phyloP scores from a whole-genome alignment of 1,284 basidiomycete genomes.

The Fistulina hepatica region DNA sequence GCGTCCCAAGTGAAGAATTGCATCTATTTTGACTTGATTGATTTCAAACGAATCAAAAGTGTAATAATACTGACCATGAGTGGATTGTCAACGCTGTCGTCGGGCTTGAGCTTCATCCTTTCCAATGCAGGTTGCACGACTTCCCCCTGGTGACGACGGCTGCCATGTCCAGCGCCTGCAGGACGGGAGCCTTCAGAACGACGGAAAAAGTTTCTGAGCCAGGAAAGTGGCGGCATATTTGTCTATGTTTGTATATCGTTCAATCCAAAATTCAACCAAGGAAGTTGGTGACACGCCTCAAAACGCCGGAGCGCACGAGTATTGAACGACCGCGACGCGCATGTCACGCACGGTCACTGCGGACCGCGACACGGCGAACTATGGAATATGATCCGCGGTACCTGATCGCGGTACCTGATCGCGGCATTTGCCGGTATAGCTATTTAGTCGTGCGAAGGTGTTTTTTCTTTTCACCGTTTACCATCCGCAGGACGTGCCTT shows the following conservation, averaged over 20 bases:
- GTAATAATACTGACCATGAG: conserved; percentile 44
- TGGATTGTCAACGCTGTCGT: conserved; percentile 36
- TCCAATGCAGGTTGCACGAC: conserved; percentile 32
- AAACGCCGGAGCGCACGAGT: too few relatives aligned
- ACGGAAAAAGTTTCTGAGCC: conserved; percentile 14
- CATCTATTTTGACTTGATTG: conserved; percentile 32
- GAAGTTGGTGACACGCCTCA: too few relatives aligned
- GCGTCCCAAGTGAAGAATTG: conserved; percentile 82
- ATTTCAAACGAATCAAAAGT: conserved; percentile 1
- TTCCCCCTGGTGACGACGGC: conserved; percentile 4
- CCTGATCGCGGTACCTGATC: too few relatives aligned
- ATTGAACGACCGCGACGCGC: too few relatives aligned
- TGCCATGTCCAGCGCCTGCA: conserved; percentile 10
- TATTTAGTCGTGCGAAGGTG: not conserved
- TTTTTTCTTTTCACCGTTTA: conserved; percentile 24
- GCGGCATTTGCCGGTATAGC: conserved; percentile 14
- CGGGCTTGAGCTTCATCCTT: conserved; percentile 47
- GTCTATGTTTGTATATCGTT: not conserved
- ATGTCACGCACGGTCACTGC: too few relatives aligned
- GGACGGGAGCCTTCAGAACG: conserved; percentile 4
- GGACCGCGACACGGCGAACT: too few relatives aligned
- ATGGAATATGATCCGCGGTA: too few relatives aligned
- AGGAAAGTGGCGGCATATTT: conserved; percentile 17
- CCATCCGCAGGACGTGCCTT: conserved; percentile 35
- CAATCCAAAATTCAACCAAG: not conserved